Conservation (phyloP, 164 flowering plant genomes). For the Akebia trifoliata region DNA sequence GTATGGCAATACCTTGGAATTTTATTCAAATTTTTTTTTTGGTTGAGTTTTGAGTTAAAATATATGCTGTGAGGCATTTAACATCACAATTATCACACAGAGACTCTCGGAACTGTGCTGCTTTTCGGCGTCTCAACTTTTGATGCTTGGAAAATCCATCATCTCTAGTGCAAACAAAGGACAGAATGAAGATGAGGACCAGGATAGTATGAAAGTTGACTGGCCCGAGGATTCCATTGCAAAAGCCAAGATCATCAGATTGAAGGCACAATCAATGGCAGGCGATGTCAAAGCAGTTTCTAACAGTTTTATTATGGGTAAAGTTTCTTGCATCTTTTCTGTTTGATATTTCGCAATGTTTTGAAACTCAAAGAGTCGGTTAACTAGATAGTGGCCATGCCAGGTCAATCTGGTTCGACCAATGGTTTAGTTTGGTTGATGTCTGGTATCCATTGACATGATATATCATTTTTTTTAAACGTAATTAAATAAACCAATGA, state of each 20-base stretch:
- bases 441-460: no score
- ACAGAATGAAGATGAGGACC: slow-evolving; percentile 45
- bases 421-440: no score
- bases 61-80: neutral
- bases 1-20: no score
- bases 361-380: no score
- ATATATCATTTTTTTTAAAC: no score
- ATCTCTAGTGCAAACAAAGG: slow-evolving; percentile 58
- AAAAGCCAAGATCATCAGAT: slow-evolving; percentile 74
- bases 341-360: neutral
- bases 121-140: slow-evolving; percentile 68
- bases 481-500: no score
- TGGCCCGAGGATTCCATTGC: slow-evolving; percentile 94
- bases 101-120: slow-evolving; percentile 94
- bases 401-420: no score
- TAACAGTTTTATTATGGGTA: slow-evolving; percentile 87
- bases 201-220: slow-evolving; percentile 41
- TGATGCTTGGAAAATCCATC: slow-evolving; percentile 78
- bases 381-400: no score
- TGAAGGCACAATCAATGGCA: slow-evolving; percentile 68
- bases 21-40: neutral
- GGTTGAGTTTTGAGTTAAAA: neutral
- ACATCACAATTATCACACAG: slow-evolving; percentile 38
- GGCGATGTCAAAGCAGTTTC: slow-evolving; percentile 75
- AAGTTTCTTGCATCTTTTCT: neutral